Evolutionary conservation across 164 flowering plant genomes (phyloP).

Genomic region (Litsea cubeba): DNA sequence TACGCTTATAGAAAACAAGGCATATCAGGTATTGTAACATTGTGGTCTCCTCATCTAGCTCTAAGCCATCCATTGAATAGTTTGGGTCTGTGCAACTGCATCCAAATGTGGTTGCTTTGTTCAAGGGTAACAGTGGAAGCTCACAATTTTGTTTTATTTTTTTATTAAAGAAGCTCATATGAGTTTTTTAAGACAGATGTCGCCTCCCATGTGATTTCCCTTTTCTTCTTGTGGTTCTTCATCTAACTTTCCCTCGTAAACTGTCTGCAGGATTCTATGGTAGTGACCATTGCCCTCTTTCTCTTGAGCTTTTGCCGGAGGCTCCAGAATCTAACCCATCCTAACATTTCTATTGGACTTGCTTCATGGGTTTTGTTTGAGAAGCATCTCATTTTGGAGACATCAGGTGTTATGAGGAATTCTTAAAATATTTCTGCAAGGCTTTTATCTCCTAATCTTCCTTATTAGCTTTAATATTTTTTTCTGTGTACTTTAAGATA

Average conservation of each 20-base stretch:
- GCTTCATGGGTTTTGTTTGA: conserved; percentile 1
- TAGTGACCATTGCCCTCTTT: conserved; percentile 96
- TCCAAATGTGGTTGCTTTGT: background rate
- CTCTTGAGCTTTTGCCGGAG: conserved; percentile 54
- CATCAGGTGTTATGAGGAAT: background rate
- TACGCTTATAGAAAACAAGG: too few species aligned
- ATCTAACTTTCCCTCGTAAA: background rate
- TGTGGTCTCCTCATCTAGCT: too few species aligned
- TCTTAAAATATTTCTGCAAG: background rate
- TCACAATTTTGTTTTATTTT: background rate
- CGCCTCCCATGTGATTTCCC: background rate
- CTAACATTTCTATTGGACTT: background rate
- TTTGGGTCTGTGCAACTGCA: too few species aligned
- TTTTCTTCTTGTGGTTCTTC: background rate
- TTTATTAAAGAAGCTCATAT: background rate
- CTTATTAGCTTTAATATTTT: too few species aligned
- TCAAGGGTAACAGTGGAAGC: background rate
- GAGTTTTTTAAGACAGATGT: background rate
- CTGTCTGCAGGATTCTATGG: conserved; percentile 74
- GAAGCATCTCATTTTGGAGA: background rate
- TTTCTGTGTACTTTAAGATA: too few species aligned
- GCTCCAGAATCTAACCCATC: background rate
- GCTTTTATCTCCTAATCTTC: background rate
- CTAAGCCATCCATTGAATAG: too few species aligned
- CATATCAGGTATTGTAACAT: too few species aligned